phyloP scores from a whole-genome alignment of 768 basidiomycete species.

The Lentinus tigrinus region DNA sequence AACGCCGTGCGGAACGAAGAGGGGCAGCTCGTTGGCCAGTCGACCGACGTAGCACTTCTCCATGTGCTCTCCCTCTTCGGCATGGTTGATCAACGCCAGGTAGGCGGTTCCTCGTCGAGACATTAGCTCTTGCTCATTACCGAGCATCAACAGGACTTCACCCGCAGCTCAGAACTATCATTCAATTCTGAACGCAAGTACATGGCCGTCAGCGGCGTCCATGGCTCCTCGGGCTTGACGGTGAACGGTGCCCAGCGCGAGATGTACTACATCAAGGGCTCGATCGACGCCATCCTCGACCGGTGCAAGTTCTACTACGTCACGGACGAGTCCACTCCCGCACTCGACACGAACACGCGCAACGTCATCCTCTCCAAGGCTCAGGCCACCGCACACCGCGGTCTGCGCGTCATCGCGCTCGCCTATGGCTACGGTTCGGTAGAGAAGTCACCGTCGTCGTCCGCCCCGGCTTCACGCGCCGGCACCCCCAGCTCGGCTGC shows the following conservation, averaged over 20 bases:
- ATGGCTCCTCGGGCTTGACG: constrained; percentile 39
- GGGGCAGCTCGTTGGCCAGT: constrained; percentile 78
- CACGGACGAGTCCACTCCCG: constrained; percentile 83
- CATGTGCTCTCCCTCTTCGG: constrained; percentile 73
- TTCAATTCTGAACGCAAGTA: constrained; percentile 94
- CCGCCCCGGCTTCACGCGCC: constrained; percentile 23
- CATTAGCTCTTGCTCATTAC: not conserved
- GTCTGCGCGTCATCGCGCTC: constrained; percentile 88
- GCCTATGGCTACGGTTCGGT: constrained; percentile 78
- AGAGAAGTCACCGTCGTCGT: constrained; percentile 31
- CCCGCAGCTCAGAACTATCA: constrained; percentile 73
- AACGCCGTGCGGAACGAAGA: constrained; percentile 74
- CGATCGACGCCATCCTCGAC: constrained; percentile 83
- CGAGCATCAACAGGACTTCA: constrained; percentile 53
- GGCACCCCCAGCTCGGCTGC: constrained; percentile 13
- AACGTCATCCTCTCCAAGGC: constrained; percentile 72
- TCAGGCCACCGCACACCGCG: constrained; percentile 65
- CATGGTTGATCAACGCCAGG: constrained; percentile 67
- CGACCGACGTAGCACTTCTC: constrained; percentile 89
- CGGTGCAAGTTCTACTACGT: constrained; percentile 90
- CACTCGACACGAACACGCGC: constrained; percentile 67
- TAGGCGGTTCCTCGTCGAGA: constrained; percentile 36
- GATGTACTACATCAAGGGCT: constrained; percentile 89
- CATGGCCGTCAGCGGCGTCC: constrained; percentile 85
- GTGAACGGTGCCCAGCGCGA: constrained; percentile 48